phyloP scores from a whole-genome alignment of 139 green algal species.

The Volvox africanus region DNA sequence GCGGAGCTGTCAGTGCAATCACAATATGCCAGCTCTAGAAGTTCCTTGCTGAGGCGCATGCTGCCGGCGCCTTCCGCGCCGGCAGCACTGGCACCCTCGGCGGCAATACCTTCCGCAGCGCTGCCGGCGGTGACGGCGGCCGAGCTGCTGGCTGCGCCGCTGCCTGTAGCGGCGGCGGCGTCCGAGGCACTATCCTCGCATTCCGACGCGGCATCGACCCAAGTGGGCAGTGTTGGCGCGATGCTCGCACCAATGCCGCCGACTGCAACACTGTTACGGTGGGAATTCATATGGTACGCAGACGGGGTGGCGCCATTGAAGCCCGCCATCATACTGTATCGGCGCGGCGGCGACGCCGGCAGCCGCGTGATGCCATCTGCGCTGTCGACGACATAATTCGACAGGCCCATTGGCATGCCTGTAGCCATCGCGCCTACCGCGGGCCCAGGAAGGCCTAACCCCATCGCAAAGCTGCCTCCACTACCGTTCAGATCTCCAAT shows the following conservation, averaged over 20 bases:
- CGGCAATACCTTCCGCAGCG: background rate
- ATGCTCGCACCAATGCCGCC: background rate
- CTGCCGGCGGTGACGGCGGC: background rate
- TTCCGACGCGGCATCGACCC: slow-evolving; percentile 33
- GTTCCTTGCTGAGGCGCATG: slow-evolving; percentile 33
- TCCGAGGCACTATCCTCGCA: slow-evolving; percentile 36
- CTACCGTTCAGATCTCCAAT: background rate
- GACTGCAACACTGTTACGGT: background rate
- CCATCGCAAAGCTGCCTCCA: slow-evolving; percentile 3
- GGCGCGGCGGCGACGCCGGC: background rate
- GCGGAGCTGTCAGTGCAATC: slow-evolving; percentile 43
- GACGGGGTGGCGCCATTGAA: background rate
- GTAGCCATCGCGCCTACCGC: background rate
- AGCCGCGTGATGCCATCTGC: background rate
- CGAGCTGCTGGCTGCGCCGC: slow-evolving; percentile 24
- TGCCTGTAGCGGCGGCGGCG: background rate
- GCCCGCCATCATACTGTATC: background rate
- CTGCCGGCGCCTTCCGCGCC: background rate
- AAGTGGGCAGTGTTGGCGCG: slow-evolving; percentile 21
- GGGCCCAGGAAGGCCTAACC: background rate
- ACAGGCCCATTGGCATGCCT: background rate
- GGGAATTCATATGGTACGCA: no score
- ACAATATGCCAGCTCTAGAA: slow-evolving; percentile 41
- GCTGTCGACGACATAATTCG: background rate
- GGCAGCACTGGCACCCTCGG: background rate